Percentiles rank a stretch among this genome's conserved stretches.
These are phyloP conservation scores for Verbascum thapsus DNA, from an alignment of 257 asterid species.

Conservation along the genomic window DNA sequence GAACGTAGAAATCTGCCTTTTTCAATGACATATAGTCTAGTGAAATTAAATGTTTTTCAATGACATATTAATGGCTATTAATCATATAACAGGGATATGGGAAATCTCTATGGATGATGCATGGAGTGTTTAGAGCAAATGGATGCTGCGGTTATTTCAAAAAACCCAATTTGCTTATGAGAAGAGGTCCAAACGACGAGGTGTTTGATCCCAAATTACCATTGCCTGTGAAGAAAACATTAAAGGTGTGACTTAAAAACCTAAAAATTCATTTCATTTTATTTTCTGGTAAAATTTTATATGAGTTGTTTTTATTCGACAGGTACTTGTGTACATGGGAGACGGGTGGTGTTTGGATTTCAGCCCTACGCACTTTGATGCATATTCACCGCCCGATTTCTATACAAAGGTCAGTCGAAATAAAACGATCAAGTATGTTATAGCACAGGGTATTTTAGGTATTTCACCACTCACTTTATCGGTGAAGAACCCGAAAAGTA, in stretches of 20 bases:
- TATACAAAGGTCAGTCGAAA: too few relatives aligned
- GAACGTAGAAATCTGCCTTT: too few relatives aligned
- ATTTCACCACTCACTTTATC: too few relatives aligned
- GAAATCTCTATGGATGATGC: slow-evolving; percentile 94
- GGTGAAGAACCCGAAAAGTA: too few relatives aligned
- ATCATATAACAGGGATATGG: slow-evolving; percentile 70
- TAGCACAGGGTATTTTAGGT: too few relatives aligned
- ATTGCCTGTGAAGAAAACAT: slow-evolving; percentile 64
- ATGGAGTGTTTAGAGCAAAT: slow-evolving; percentile 88
- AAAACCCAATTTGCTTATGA: slow-evolving; percentile 77
- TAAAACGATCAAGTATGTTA: too few relatives aligned
- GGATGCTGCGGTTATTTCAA: slow-evolving; percentile 87
- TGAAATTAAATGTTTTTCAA: too few relatives aligned
- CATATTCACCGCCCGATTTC: slow-evolving; percentile 94
- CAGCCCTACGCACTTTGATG: slow-evolving; percentile 91
- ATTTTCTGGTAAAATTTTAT: background rate
- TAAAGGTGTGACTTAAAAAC: slow-evolving; percentile 58
- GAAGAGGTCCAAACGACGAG: slow-evolving; percentile 43
- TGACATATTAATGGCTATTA: background rate
- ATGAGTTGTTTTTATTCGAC: slow-evolving; percentile 15
- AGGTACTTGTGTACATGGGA: slow-evolving; percentile 86
- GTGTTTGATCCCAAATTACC: slow-evolving; percentile 77
- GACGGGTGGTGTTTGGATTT: slow-evolving; percentile 98
- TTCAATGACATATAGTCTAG: too few relatives aligned
- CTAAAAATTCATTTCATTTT: background rate